These are phyloP conservation scores for Eucalyptus victrix DNA, from an alignment of 345 rosid species.

Conservation along the genomic window DNA sequence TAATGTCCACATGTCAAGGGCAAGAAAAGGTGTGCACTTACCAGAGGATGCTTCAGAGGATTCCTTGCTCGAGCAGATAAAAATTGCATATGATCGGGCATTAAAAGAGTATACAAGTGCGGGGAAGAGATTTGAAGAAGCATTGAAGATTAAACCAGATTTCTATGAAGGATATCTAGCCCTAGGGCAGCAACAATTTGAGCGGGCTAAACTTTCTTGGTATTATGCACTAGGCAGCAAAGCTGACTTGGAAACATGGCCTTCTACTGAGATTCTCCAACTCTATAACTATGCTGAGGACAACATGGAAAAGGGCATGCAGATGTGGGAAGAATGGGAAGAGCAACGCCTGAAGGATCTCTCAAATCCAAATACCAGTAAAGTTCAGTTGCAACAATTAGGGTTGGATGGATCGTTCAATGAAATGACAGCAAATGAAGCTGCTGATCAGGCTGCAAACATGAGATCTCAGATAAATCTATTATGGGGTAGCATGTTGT, in stretches of 20 bases:
- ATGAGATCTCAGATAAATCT: constrained; percentile 62
- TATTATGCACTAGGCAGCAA: constrained; percentile 49
- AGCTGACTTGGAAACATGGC: constrained; percentile 52
- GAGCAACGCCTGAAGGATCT: constrained; percentile 10
- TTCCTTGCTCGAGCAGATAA: constrained; percentile 34
- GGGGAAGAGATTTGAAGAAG: constrained; percentile 59
- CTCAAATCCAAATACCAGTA: constrained; percentile 1
- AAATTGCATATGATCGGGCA: constrained; percentile 48
- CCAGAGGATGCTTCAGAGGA: constrained; percentile 46
- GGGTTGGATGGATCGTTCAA: constrained; percentile 21
- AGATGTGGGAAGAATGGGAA: constrained; percentile 43
- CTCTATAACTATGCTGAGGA: constrained; percentile 67
- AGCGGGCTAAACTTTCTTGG: constrained; percentile 89
- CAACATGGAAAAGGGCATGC: constrained; percentile 61
- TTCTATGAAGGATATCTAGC: constrained; percentile 61
- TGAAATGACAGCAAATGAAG: constrained; percentile 39
- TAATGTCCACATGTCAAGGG: constrained; percentile 74
- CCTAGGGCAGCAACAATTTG: constrained; percentile 73
- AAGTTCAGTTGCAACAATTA: constrained; percentile 7
- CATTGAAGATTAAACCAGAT: constrained; percentile 74
- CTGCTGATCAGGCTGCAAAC: constrained; percentile 22
- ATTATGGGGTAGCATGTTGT: constrained; percentile 75
- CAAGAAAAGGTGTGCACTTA: constrained; percentile 56
- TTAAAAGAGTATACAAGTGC: constrained; percentile 43
- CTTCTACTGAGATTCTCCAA: constrained; percentile 29